Base-by-base conservation (phyloP, 768 basidiomycete genomes). In the Tremella fuciformis region DNA sequence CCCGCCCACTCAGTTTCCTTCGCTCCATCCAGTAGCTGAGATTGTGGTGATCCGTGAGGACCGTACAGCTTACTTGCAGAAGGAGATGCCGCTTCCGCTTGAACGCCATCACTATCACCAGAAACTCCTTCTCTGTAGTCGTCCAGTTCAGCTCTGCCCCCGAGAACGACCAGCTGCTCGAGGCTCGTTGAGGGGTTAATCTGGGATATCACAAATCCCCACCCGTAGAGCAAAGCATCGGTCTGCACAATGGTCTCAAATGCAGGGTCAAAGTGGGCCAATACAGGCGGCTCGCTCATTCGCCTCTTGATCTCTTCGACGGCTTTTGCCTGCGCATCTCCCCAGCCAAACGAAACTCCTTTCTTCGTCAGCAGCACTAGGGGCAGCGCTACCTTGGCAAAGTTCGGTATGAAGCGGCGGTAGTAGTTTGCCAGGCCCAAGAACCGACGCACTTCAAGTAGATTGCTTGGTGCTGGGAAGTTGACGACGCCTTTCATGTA, bases 101-200 rank as follows among this genome's bases (percentile, higher is more conserved):
- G 42, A 63, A 59, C 7, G 44, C 53, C 41, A 50, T 47, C 2
- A 63, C 58, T 0, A 66, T 63, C 2, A 62, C 58, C 16, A 63
- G 26, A 15, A 62, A 55, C 39, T 66, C 65, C 42, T 60, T 53
- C 38, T 63, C 65, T 58, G 82, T 78, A n/a, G 81, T 79, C 9
- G 81, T 71, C 58, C 84, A 84, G 64, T 83, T 84, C 0, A 68
- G 26, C 63, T 85, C 78, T 0, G 79, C 67, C 0, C 58, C 25
- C 8, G 58, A 63, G 18, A 67, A 55, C 22, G 40, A 46, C 22
- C 66, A 62, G 66, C 38, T 63, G 57, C 53, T 51, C 13, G 25
- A 50, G 24, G n/a, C 22, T 25, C 16, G 9, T 29, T 21, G 16
- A n/a, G 42, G 18, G 26, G 21, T 50, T 34, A n/a, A 58, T 44